A percentile compares a stretch with the other conserved stretches of the same genome.
Evolutionary conservation across 805 yeast species (phyloP).

Genomic region (Clavispora carvajalis): DNA sequence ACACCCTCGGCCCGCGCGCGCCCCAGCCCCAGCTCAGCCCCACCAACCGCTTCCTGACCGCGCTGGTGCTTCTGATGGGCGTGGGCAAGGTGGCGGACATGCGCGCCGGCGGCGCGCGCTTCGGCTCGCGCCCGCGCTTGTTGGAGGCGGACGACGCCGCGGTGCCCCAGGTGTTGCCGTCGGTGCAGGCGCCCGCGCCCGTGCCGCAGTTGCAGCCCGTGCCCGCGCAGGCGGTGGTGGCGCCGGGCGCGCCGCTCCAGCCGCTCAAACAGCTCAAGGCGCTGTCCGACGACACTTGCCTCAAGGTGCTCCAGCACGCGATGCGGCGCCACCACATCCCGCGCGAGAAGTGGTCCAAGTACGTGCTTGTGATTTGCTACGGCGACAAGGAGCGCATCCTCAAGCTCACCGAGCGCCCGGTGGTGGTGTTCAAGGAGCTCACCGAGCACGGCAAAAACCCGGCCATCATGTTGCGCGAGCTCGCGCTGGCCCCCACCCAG

Average conservation of each 20-base stretch:
- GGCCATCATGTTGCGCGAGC: constrained; percentile 84
- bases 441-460: constrained; percentile 85
- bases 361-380: constrained; percentile 82
- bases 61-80: constrained; percentile 35
- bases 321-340: constrained; percentile 78
- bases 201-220: too few relatives aligned
- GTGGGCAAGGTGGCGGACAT: constrained; percentile 34
- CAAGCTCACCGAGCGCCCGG: constrained; percentile 84
- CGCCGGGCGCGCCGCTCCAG: constrained; percentile 20
- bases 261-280: constrained; percentile 82
- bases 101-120: neutral
- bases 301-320: constrained; percentile 81
- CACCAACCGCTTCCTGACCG: constrained; percentile 33
- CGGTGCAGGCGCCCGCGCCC: neutral
- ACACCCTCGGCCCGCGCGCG: neutral
- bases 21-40: constrained; percentile 14
- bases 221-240: neutral
- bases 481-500: constrained; percentile 36
- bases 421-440: constrained; percentile 74
- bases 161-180: neutral
- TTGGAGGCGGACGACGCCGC: neutral
- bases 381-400: constrained; percentile 86
- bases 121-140: neutral
- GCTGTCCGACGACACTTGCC: constrained; percentile 86
- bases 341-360: constrained; percentile 79